Evolutionary conservation across 2,329 filamentous ascomycete species (phyloP).

Genomic region (Hymenotorrendiella dingleyae): DNA sequence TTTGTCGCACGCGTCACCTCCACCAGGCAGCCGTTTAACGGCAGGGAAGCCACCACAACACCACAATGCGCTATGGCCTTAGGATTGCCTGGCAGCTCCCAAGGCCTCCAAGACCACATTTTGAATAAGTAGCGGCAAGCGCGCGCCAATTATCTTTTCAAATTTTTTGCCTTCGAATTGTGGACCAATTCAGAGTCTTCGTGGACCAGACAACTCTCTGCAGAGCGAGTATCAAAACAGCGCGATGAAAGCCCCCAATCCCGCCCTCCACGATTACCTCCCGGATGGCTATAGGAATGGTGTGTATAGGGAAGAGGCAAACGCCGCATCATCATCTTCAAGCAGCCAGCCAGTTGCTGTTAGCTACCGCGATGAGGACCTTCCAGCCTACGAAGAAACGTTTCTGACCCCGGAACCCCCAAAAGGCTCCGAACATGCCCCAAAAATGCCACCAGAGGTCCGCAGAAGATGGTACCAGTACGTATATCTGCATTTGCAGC

Average conservation of each 20-base stretch:
- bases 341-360: background rate
- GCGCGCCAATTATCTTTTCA: too few species aligned
- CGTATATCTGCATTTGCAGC: background rate
- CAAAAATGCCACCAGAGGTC: background rate
- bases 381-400: slow-evolving; percentile 13
- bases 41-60: too few species aligned
- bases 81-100: too few species aligned
- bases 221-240: too few species aligned
- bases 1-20: too few species aligned
- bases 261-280: slow-evolving; percentile 1
- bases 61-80: too few species aligned
- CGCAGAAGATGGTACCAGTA: slow-evolving; percentile 2
- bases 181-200: too few species aligned
- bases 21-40: too few species aligned
- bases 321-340: background rate
- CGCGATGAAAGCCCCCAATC: slow-evolving; percentile 6
- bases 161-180: too few species aligned
- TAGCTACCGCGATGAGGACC: slow-evolving; percentile 13
- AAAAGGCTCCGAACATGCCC: background rate
- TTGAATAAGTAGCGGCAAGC: too few species aligned
- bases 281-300: slow-evolving; percentile 3
- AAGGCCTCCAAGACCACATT: too few species aligned
- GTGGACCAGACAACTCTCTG: too few species aligned
- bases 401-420: background rate
- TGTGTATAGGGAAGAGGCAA: slow-evolving; percentile 2